phyloP scores from a whole-genome alignment of 2,329 filamentous ascomycete species.

The Cladosporium velox region DNA sequence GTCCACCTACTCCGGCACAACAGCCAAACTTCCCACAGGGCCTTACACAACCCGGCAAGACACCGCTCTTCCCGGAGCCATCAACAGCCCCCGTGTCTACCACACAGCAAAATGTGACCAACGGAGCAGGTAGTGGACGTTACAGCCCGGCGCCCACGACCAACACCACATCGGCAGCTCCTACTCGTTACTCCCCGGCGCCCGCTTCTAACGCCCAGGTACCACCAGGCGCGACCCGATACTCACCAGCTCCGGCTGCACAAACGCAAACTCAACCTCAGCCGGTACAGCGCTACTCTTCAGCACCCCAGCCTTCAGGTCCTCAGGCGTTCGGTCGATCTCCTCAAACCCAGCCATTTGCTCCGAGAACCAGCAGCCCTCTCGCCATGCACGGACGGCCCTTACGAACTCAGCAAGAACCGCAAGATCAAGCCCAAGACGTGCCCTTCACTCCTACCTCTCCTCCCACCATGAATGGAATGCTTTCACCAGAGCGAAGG shows the following conservation, averaged over 20 bases:
- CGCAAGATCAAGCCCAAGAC: conserved; percentile 26
- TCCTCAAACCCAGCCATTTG: conserved; percentile 52
- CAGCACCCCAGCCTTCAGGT: conserved; percentile 39
- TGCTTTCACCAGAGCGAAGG: conserved; percentile 28
- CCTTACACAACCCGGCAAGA: conserved; percentile 45
- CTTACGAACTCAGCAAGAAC: conserved; percentile 36
- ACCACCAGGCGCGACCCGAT: conserved; percentile 45
- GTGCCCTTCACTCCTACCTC: conserved; percentile 34
- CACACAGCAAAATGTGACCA: conserved; percentile 29
- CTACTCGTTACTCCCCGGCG: conserved; percentile 39
- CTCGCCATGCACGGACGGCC: conserved; percentile 49
- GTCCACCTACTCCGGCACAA: conserved; percentile 28
- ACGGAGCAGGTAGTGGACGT: conserved; percentile 21
- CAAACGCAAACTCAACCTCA: conserved; percentile 38
- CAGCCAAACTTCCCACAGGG: conserved; percentile 32
- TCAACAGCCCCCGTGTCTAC: conserved; percentile 33
- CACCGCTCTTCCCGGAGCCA: conserved; percentile 42
- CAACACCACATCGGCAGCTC: conserved; percentile 32
- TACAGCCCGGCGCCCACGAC: conserved; percentile 28
- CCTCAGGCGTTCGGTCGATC: conserved; percentile 30
- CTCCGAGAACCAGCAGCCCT: conserved; percentile 66
- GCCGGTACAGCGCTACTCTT: conserved; percentile 40
- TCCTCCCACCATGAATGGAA: conserved; percentile 40
- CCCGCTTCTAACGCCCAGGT: conserved; percentile 41
- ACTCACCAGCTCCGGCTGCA: conserved; percentile 59